Base-by-base conservation (phyloP, 208 protist genomes). In the Porcisia hertigi region DNA sequence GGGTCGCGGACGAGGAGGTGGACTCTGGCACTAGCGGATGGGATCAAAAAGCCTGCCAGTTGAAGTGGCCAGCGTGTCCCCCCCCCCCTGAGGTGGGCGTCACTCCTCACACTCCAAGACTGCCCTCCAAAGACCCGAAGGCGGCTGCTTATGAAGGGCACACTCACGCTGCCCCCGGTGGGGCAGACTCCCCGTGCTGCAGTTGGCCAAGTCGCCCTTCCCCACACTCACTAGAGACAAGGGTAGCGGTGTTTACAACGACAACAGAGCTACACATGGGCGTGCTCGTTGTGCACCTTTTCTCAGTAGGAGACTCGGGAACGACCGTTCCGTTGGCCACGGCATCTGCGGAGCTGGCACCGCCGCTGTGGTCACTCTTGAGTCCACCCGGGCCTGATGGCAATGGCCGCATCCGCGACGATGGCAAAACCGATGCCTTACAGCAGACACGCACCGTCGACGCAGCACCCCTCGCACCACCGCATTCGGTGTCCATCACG, bases 191-290 rank as follows among this genome's bases (percentile, higher is more conserved):
- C 65, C 60, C 11, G 25, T 67, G n/a, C 36, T 4, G 53, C 30
- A 45, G 1, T 64, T 64, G 18, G 73, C 66, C 23, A 73, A 36
- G 52, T 55, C 58, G 30, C 57, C 66, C 62, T 73, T 67, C 75
- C 72, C 72, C 58, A 63, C 67, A 1, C 75, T 23, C 57, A 8
- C 66, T 49, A 9, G 45, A 9, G 45, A 9, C 7, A 9, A 9
- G 45, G 45, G 75, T 49, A 7, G 65, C 30, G 59, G 39, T 14
- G 41, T 8, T 41, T 14, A 43, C 53, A 49, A n/a, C n/a, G n/a
- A 53, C 3, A 34, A 45, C 52, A 41, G 49, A 14, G 43, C 58
- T 58, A 12, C 1, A 16, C 60, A 34, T 20, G 1, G n/a, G 34
- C 7, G 60, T 41, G 65, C 14, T 9, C 25, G 25, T 12, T 62